phyloP scores from a whole-genome alignment of 495 filamentous ascomycete species.

The Neurospora tetraspora region DNA sequence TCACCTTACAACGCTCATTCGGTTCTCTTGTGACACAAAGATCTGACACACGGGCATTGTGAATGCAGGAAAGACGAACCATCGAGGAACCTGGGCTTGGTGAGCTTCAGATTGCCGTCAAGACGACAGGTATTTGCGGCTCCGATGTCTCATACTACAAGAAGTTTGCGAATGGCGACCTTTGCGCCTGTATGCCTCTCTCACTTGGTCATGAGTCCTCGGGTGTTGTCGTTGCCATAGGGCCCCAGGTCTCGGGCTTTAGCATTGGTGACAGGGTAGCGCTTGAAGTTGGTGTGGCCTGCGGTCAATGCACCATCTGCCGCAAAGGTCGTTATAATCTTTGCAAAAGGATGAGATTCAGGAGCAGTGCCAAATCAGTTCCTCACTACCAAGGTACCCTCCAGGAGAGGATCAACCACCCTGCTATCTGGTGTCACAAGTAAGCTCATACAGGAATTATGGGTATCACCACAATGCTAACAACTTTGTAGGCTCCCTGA shows the following conservation, averaged over 20 bases:
- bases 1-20: not conserved
- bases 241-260: slow-evolving; percentile 43
- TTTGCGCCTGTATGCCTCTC: slow-evolving; percentile 61
- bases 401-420: slow-evolving; percentile 82
- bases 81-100: slow-evolving; percentile 37
- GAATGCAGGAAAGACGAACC: slow-evolving; percentile 32
- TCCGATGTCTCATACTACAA: slow-evolving; percentile 81
- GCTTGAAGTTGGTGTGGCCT: slow-evolving; percentile 77
- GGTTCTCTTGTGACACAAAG: not conserved
- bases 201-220: slow-evolving; percentile 74
- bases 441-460: slow-evolving; percentile 19
- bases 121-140: slow-evolving; percentile 71
- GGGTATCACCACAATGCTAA: not conserved
- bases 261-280: slow-evolving; percentile 71
- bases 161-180: slow-evolving; percentile 75
- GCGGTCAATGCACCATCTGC: slow-evolving; percentile 64
- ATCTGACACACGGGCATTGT: slow-evolving; percentile 9
- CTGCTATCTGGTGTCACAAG: slow-evolving; percentile 67
- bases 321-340: slow-evolving; percentile 77
- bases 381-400: slow-evolving; percentile 88
- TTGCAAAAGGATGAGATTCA: slow-evolving; percentile 72
- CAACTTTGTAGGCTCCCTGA: slow-evolving; percentile 50
- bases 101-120: slow-evolving; percentile 66
- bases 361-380: slow-evolving; percentile 71
- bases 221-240: slow-evolving; percentile 56